These are phyloP conservation scores for Rhodomyrtus psidioides DNA, from an alignment of 441 rosid genomes.

Conservation along the genomic window DNA sequence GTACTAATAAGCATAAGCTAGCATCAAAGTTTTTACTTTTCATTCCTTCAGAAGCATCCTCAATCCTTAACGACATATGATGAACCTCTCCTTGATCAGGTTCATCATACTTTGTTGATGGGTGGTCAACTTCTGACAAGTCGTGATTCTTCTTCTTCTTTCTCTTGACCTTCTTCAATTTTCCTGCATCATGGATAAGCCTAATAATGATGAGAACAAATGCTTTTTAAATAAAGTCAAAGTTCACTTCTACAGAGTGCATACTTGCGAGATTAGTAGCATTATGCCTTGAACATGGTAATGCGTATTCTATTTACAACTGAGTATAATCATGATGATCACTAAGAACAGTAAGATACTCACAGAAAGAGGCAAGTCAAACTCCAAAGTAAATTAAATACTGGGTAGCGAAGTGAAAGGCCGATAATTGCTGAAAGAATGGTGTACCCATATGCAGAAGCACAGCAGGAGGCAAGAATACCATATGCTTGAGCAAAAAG, in stretches of 20 bases:
- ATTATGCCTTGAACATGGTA: not conserved
- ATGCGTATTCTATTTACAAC: too few relatives aligned
- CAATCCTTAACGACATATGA: not conserved
- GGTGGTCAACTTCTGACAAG: not conserved
- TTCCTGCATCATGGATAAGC: not conserved
- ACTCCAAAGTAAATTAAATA: too few relatives aligned
- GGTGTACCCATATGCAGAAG: too few relatives aligned
- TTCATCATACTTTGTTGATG: not conserved
- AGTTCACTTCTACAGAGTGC: not conserved
- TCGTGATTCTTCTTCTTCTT: not conserved
- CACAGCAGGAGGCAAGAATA: too few relatives aligned
- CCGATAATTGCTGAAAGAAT: too few relatives aligned
- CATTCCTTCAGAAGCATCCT: not conserved
- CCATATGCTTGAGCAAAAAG: too few relatives aligned
- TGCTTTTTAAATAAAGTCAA: not conserved
- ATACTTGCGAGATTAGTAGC: not conserved
- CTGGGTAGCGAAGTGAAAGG: too few relatives aligned
- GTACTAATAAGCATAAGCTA: not conserved
- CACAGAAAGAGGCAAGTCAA: too few relatives aligned
- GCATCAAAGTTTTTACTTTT: not conserved
- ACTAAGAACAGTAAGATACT: too few relatives aligned
- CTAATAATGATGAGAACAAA: not conserved
- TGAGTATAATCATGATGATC: too few relatives aligned
- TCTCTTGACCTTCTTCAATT: not conserved
- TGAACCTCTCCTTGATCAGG: not conserved